Conservation (phyloP, 768 basidiomycete species). For the Tricholoma matsutake region DNA sequence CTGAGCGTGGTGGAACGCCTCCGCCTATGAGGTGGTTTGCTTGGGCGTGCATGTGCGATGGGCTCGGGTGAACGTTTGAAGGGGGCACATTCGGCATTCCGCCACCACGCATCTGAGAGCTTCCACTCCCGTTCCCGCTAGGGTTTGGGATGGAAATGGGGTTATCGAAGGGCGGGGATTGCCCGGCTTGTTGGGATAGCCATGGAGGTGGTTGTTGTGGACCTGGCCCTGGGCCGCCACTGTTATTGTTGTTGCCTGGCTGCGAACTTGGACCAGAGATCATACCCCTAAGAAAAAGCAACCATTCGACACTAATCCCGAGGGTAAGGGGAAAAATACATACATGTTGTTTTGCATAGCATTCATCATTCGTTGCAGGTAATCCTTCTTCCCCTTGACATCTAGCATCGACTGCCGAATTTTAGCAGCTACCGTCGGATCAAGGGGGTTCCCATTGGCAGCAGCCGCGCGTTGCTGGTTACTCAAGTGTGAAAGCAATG, state of each 20-base stretch:
- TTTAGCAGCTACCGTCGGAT: slow-evolving; percentile 19
- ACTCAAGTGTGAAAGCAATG: slow-evolving; percentile 4
- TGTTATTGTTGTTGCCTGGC: slow-evolving; percentile 25
- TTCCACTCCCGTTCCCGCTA: background rate
- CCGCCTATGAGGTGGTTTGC: slow-evolving; percentile 25
- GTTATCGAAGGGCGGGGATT: slow-evolving; percentile 1
- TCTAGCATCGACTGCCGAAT: slow-evolving; percentile 23
- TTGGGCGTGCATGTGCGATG: slow-evolving; percentile 31
- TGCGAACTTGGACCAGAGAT: slow-evolving; percentile 16
- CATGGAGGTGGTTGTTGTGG: slow-evolving; percentile 7
- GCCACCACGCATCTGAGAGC: background rate
- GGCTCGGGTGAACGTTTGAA: slow-evolving; percentile 21
- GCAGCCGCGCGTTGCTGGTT: background rate
- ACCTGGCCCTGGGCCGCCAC: slow-evolving; percentile 13
- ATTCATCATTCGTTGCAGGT: slow-evolving; percentile 32
- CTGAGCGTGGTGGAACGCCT: slow-evolving; percentile 36
- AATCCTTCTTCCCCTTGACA: slow-evolving; percentile 35
- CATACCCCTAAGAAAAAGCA: slow-evolving; percentile 8
- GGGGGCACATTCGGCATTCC: slow-evolving; percentile 7
- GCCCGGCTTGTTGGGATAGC: slow-evolving; percentile 9
- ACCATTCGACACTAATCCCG: background rate
- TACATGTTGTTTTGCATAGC: slow-evolving; percentile 32
- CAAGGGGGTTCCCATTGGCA: slow-evolving; percentile 12
- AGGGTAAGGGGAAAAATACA: slow-evolving; percentile 10
- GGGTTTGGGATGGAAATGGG: slow-evolving; percentile 4